Conservation (phyloP, 2,329 filamentous ascomycete species). For the Didymella segeticola region DNA sequence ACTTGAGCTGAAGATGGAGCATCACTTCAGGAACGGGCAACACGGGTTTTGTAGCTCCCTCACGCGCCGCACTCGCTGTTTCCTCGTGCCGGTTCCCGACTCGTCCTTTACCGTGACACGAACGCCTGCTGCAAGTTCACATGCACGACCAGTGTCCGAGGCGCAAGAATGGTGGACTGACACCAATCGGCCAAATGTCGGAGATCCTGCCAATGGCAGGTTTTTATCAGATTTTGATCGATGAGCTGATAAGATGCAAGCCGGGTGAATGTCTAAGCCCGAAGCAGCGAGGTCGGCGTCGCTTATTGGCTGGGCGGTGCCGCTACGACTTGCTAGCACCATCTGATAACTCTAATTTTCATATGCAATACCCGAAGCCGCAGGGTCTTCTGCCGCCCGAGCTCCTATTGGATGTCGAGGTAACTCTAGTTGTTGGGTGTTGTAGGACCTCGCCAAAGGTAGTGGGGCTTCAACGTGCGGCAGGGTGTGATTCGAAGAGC, state of each 20-base stretch:
- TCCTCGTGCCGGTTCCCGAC: not conserved
- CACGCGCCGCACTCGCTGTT: constrained; percentile 1
- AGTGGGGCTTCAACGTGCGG: not conserved
- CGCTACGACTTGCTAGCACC: constrained; percentile 23
- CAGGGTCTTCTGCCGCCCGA: constrained; percentile 3
- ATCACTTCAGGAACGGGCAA: constrained; percentile 1
- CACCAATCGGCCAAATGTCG: constrained; percentile 15
- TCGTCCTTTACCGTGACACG: not conserved
- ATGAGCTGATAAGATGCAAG: constrained; percentile 35
- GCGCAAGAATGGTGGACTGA: not conserved
- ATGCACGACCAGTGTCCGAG: constrained; percentile 3
- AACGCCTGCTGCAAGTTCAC: not conserved
- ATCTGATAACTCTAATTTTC: constrained; percentile 37
- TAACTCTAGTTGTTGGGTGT: not conserved
- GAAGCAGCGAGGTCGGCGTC: not conserved
- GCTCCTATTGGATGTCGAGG: constrained; percentile 1
- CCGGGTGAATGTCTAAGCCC: constrained; percentile 13
- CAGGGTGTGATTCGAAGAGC: constrained; percentile 15
- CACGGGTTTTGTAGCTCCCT: constrained; percentile 22
- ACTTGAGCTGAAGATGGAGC: not conserved
- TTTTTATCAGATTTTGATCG: constrained; percentile 29
- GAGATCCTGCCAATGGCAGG: constrained; percentile 21
- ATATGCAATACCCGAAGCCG: constrained; percentile 3
- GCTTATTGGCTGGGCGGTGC: constrained; percentile 14
- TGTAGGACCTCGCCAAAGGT: constrained; percentile 13